Conservation (phyloP, 192 early-diverging fungal species). For the Pilaira anomala region DNA sequence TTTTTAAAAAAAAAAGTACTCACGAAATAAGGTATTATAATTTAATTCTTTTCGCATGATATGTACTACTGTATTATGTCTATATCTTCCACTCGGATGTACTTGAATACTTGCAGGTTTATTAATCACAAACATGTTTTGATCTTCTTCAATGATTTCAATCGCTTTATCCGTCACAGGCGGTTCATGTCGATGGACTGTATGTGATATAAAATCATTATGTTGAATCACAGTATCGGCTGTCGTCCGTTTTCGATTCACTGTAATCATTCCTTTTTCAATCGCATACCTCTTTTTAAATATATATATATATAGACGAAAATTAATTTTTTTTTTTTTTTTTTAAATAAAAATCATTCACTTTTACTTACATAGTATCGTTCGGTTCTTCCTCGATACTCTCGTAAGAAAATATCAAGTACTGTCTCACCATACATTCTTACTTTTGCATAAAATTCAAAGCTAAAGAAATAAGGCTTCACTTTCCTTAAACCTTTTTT, state of each 20-base stretch:
- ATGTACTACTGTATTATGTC: constrained; percentile 76
- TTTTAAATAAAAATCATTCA: not conserved
- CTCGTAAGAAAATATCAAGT: constrained; percentile 72
- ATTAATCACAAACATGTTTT: constrained; percentile 73
- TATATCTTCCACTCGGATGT: constrained; percentile 76
- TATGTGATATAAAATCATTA: constrained; percentile 73
- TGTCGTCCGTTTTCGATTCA: constrained; percentile 62
- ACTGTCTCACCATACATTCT: constrained; percentile 75
- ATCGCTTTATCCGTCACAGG: constrained; percentile 68
- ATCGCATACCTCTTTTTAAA: constrained; percentile 72
- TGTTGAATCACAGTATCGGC: constrained; percentile 63
- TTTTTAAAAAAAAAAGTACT: constrained; percentile 11
- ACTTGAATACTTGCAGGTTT: constrained; percentile 85
- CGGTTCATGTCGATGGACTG: constrained; percentile 92
- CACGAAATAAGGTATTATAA: constrained; percentile 48
- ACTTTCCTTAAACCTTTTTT: constrained; percentile 66
- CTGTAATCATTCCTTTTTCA: constrained; percentile 64
- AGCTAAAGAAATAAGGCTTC: constrained; percentile 76
- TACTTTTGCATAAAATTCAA: constrained; percentile 74
- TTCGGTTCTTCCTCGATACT: constrained; percentile 77
- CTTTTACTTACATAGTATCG: constrained; percentile 75
- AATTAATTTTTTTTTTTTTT: not conserved
- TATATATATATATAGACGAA: not conserved
- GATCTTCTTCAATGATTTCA: constrained; percentile 57
- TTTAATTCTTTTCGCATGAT: constrained; percentile 63